Conservation (phyloP, 2,329 filamentous ascomycete species). For the Colletotrichum spaethianum region DNA sequence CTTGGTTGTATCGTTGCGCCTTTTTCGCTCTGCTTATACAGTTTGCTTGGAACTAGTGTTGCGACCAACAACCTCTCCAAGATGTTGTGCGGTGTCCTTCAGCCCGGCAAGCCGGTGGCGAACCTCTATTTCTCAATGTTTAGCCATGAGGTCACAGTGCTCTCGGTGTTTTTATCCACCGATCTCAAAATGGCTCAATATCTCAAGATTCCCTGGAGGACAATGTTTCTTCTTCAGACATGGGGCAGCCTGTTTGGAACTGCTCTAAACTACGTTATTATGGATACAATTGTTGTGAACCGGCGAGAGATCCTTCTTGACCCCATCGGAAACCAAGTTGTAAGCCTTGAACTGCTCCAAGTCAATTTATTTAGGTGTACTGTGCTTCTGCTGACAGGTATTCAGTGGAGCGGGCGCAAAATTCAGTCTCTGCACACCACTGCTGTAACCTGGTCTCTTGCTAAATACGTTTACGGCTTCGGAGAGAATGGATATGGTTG, state of each 20-base stretch:
- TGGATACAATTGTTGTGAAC: conserved; percentile 59
- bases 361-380: too few species aligned
- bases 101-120: conserved; percentile 55
- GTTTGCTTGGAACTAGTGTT: conserved; percentile 33
- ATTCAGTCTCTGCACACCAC: conserved; percentile 62
- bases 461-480: conserved; percentile 44
- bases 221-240: conserved; percentile 75
- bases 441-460: conserved; percentile 47
- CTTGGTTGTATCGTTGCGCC: conserved; percentile 38
- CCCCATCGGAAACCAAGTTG: conserved; percentile 38
- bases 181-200: conserved; percentile 81
- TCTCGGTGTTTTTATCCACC: conserved; percentile 53
- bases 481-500: conserved; percentile 32
- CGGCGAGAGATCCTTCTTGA: conserved; percentile 56
- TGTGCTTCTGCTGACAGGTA: background rate
- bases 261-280: conserved; percentile 61
- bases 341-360: background rate
- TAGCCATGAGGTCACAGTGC: conserved; percentile 50
- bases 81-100: conserved; percentile 64
- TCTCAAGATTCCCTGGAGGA: conserved; percentile 78
- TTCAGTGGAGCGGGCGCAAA: conserved; percentile 61
- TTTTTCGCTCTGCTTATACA: conserved; percentile 38
- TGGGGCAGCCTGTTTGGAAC: conserved; percentile 58
- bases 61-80: conserved; percentile 54
- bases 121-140: conserved; percentile 61